Evolutionary conservation across 441 rosid genomes (phyloP).

Genomic region (Rhodomyrtus psidioides): DNA sequence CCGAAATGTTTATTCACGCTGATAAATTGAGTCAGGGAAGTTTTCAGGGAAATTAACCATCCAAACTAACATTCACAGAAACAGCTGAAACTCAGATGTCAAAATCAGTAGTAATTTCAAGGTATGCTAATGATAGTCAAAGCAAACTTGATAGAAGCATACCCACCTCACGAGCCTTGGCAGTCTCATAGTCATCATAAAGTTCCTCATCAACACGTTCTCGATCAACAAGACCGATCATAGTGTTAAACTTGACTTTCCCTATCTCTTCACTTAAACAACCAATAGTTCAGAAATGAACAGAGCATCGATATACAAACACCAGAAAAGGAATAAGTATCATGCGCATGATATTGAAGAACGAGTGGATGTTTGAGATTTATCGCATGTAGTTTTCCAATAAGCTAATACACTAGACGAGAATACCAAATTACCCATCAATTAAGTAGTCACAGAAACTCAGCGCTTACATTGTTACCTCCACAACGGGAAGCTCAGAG

Average conservation of each 20-base stretch:
- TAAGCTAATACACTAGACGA: not conserved
- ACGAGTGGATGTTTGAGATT: fast-evolving
- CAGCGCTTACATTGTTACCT: conserved; percentile 56
- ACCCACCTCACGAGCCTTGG: conserved; percentile 88
- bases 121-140: not conserved
- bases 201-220: conserved; percentile 82
- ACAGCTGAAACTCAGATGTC: not conserved
- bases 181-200: conserved; percentile 91
- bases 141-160: not conserved
- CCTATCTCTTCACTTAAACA: conserved; percentile 82
- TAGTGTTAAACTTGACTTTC: conserved; percentile 79
- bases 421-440: not conserved
- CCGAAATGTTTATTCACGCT: not conserved
- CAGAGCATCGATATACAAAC: not conserved
- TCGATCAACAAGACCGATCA: conserved; percentile 91
- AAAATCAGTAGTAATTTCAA: not conserved
- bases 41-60: not conserved
- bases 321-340: not conserved
- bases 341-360: not conserved
- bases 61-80: not conserved
- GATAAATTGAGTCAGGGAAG: not conserved
- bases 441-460: not conserved
- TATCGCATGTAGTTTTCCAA: not conserved
- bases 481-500: conserved; percentile 84
- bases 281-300: conserved; percentile 1